Evolutionary conservation across 2,329 filamentous ascomycete genomes (phyloP).

Genomic region (Fusarium sp.): DNA sequence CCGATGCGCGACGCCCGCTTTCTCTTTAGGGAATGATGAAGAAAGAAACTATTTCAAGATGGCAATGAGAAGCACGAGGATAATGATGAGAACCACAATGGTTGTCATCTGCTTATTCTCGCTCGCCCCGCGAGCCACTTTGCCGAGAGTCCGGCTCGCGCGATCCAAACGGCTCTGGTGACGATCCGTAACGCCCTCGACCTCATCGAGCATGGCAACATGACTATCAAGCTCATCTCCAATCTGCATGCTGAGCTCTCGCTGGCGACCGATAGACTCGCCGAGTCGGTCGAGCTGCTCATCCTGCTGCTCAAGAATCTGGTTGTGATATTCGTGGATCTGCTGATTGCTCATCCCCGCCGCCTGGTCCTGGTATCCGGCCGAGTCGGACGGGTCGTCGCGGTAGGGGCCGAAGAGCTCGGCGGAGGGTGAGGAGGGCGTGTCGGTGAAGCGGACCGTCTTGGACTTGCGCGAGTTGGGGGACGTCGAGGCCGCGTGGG

Average conservation of each 20-base stretch:
- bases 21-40: conserved; percentile 4
- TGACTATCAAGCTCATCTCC: conserved; percentile 95
- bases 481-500: conserved; percentile 64
- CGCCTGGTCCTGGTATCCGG: conserved; percentile 71
- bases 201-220: conserved; percentile 87
- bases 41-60: conserved; percentile 72
- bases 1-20: conserved; percentile 32
- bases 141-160: conserved; percentile 77
- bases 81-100: conserved; percentile 83
- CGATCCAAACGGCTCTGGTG: conserved; percentile 81
- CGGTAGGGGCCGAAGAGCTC: conserved; percentile 70
- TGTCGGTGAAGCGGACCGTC: conserved; percentile 88
- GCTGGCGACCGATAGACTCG: conserved; percentile 86
- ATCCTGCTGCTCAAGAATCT: conserved; percentile 88
- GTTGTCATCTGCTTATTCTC: conserved; percentile 90
- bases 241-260: conserved; percentile 94
- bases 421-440: conserved; percentile 55
- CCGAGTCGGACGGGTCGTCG: conserved; percentile 70
- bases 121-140: conserved; percentile 77
- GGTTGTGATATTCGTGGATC: conserved; percentile 85
- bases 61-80: conserved; percentile 84
- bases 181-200: conserved; percentile 84
- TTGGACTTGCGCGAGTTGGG: conserved; percentile 61
- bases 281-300: conserved; percentile 90
- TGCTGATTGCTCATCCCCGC: conserved; percentile 79